phyloP scores from a whole-genome alignment of 108 stramenopile genomes.

The Nitzschia palea region DNA sequence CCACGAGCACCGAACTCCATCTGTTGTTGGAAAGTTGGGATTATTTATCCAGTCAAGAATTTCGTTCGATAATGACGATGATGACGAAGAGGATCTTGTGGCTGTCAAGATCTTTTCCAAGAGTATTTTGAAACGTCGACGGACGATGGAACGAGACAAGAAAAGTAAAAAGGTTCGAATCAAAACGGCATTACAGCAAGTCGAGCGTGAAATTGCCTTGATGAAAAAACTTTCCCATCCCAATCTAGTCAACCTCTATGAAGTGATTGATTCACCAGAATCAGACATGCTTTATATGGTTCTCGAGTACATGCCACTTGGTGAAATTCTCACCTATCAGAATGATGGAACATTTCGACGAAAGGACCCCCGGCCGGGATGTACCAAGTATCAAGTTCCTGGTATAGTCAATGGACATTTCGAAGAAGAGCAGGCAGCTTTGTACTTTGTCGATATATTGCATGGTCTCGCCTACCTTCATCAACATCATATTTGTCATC shows the following conservation, averaged over 20 bases:
- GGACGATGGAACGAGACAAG: constrained; percentile 64
- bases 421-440: constrained; percentile 67
- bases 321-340: constrained; percentile 86
- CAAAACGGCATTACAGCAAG: constrained; percentile 76
- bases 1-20: not conserved
- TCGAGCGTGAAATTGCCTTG: constrained; percentile 87
- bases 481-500: constrained; percentile 77
- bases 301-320: constrained; percentile 84
- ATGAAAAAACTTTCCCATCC: constrained; percentile 89
- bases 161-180: constrained; percentile 45
- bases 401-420: constrained; percentile 73
- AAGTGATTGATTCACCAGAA: constrained; percentile 87
- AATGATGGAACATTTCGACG: constrained; percentile 61
- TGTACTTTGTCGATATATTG: constrained; percentile 86
- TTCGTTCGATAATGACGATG: constrained; percentile 4
- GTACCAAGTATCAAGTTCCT: constrained; percentile 17
- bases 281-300: constrained; percentile 85
- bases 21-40: constrained; percentile 15
- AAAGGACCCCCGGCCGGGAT: constrained; percentile 24
- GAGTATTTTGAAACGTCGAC: constrained; percentile 70
- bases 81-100: constrained; percentile 59
- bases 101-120: constrained; percentile 86
- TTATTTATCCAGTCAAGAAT: constrained; percentile 1
- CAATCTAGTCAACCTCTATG: constrained; percentile 72
- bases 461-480: constrained; percentile 90